Percentiles rank a stretch among this genome's conserved stretches.
phyloP scores from a whole-genome alignment of 2,329 filamentous ascomycete species.

The Diaporthe ilicicola region DNA sequence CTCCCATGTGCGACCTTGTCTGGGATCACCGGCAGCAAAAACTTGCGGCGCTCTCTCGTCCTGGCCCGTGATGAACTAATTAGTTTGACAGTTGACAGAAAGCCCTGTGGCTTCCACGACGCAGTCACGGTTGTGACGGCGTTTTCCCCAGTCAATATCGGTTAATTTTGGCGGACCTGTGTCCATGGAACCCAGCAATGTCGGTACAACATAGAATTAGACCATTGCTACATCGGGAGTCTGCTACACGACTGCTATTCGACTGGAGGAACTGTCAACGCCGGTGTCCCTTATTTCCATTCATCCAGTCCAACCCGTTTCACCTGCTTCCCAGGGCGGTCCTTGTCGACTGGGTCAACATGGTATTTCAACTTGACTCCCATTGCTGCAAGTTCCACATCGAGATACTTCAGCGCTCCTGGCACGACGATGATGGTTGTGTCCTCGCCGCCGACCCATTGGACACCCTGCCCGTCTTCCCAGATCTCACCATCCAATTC shows the following conservation, averaged over 20 bases:
- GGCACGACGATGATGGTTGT: slow-evolving; percentile 93
- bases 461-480: slow-evolving; percentile 88
- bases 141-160: neutral
- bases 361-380: slow-evolving; percentile 91
- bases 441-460: slow-evolving; percentile 88
- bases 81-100: slow-evolving; percentile 1
- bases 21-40: neutral
- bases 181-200: neutral
- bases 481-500: slow-evolving; percentile 78
- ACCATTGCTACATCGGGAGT: slow-evolving; percentile 21
- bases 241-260: slow-evolving; percentile 1
- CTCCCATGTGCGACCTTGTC: slow-evolving; percentile 21
- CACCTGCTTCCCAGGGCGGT: slow-evolving; percentile 63
- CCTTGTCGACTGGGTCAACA: slow-evolving; percentile 62
- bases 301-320: slow-evolving; percentile 30
- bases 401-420: slow-evolving; percentile 89
- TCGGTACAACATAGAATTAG: slow-evolving; percentile 20
- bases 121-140: neutral
- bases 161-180: neutral
- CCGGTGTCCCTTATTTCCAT: slow-evolving; percentile 29
- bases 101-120: slow-evolving; percentile 8
- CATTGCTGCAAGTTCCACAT: slow-evolving; percentile 96
- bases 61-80: neutral
- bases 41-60: neutral
- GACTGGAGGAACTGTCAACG: slow-evolving; percentile 27